Base-by-base conservation (phyloP, 495 filamentous ascomycete genomes). In the Hypoxylon fragiforme region DNA sequence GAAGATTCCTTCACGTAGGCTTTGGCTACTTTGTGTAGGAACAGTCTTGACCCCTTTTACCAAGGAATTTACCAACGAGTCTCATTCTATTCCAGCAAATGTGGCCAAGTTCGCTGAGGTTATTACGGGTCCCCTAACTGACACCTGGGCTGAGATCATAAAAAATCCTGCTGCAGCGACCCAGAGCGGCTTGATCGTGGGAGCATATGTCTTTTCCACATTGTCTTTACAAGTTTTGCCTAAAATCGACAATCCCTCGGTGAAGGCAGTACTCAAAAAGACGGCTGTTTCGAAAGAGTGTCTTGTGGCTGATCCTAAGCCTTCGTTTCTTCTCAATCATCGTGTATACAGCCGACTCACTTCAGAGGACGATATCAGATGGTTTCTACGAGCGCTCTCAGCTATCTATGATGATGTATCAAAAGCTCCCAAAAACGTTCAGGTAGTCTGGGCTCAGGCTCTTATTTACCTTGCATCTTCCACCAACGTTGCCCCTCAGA, bases 241-340 rank as follows among this genome's bases (percentile, higher is more conserved):
- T 16, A 65, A 78, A 2, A 48, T 73, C 1, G 72, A 77, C 20
- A 63, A 60, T 9, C 68, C 80, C 44, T 66, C 73, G 31, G 16
- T 73, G 3, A 73, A 77, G 7, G 50, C 66, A 0, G 55, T 75
- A 12, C 58, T 85, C 3, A 85, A 82, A 52, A 88, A 86, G 62
- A 70, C 76, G 1, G 71, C 83, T 7, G 76, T 90, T 14, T 62
- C 77, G 13, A 79, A 84, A 32, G 81, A 86, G 50, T 80, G 83
- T 32, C 75, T 96, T 42, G 73, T 73, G 0, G 68, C 81, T 12
- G 79, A 81, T 8, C 82, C 89, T 0, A 96, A 92, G 64, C 83
- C 87, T 7, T 92, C 91, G 0, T 92, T 92, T 67, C 74, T 97
- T 5, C 77, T 97, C 1, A 96, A 90, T 64, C 82, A 84, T 15